Percentiles rank a stretch among this genome's conserved stretches.
These are phyloP conservation scores for Daphne laureola DNA, from an alignment of 441 rosid species.

Conservation along the genomic window DNA sequence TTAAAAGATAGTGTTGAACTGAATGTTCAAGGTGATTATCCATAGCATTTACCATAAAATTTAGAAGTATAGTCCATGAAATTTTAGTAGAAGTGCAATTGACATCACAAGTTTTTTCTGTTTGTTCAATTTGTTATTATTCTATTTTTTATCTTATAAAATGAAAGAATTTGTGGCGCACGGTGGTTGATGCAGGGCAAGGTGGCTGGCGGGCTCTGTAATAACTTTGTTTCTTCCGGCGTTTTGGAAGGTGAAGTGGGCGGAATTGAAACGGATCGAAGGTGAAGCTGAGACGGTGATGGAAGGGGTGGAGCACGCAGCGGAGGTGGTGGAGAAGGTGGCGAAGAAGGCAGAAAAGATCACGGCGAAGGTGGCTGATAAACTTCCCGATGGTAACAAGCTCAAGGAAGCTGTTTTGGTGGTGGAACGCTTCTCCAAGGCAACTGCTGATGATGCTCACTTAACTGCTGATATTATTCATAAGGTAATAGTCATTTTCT, in stretches of 20 bases:
- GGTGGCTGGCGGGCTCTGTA: constrained; percentile 48
- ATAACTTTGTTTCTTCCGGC: constrained; percentile 35
- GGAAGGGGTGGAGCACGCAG: constrained; percentile 40
- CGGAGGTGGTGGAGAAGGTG: constrained; percentile 61
- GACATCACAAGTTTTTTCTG: too few relatives aligned
- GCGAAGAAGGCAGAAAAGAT: constrained; percentile 42
- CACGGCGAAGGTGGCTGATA: constrained; percentile 38
- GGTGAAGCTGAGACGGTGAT: constrained; percentile 43
- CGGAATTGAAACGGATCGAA: constrained; percentile 35
- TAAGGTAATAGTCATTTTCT: constrained; percentile 33
- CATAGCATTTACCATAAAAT: too few relatives aligned
- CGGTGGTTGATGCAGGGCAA: constrained; percentile 47
- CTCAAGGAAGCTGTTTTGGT: constrained; percentile 45
- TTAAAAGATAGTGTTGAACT: too few relatives aligned
- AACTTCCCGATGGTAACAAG: constrained; percentile 38
- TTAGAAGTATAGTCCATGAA: too few relatives aligned
- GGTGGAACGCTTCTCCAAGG: constrained; percentile 44
- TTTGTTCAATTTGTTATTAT: constrained; percentile 24
- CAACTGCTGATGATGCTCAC: constrained; percentile 54
- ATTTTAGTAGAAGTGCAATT: too few relatives aligned
- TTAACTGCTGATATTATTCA: constrained; percentile 32
- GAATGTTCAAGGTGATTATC: too few relatives aligned
- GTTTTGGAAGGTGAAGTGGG: constrained; percentile 41
- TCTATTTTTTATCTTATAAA: background rate
- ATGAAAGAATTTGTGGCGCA: background rate